Conservation (phyloP, 1,139 yeast species). For the Yamadazyma siamensis region DNA sequence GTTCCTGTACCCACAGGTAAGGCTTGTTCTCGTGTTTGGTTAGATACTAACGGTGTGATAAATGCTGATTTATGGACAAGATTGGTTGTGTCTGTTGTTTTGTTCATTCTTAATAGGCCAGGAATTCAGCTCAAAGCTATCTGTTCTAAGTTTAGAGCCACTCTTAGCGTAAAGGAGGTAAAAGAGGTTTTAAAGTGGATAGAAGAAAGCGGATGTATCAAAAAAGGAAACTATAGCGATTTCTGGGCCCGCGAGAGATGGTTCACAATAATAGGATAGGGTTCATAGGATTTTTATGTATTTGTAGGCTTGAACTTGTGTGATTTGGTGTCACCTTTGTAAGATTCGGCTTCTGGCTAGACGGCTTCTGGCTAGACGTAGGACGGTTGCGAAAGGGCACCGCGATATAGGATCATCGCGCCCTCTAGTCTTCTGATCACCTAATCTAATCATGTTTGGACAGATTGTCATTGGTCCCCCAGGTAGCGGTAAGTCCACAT, state of each 20-base stretch:
- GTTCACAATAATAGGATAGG: conserved; percentile 41
- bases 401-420: too few relatives aligned
- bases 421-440: too few relatives aligned
- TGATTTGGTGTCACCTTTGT: too few relatives aligned
- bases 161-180: conserved; percentile 50
- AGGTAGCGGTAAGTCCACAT: conserved; percentile 95
- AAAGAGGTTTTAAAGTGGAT: conserved; percentile 58
- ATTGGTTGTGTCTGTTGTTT: conserved; percentile 46
- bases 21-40: conserved; percentile 72
- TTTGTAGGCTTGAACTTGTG: too few relatives aligned
- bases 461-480: conserved; percentile 98
- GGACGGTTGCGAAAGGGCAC: too few relatives aligned
- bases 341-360: too few relatives aligned
- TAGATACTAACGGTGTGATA: conserved; percentile 60
- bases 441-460: too few relatives aligned
- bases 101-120: conserved; percentile 60
- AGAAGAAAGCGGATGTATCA: conserved; percentile 36
- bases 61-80: conserved; percentile 59
- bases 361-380: too few relatives aligned
- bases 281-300: too few relatives aligned
- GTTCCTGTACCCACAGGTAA: conserved; percentile 52
- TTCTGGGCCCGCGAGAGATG: conserved; percentile 50
- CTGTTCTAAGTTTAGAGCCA: conserved; percentile 33
- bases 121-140: conserved; percentile 48
- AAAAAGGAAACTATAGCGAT: conserved; percentile 40